Base-by-base conservation (phyloP, 2,329 filamentous ascomycete species). In the Xylaria sp. region DNA sequence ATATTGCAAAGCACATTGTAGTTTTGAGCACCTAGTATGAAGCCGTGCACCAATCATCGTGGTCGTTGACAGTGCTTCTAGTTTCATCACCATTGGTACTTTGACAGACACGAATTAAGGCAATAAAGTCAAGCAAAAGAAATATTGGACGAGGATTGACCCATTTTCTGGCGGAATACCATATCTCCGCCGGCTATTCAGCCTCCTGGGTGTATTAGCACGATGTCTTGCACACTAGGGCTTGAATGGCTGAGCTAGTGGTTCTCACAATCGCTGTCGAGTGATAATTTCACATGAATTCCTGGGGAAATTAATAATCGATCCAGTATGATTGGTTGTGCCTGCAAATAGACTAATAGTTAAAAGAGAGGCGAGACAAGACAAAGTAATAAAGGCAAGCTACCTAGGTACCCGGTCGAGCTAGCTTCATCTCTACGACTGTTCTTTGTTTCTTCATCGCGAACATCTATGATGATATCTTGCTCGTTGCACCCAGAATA, bases 151-250 rank as follows among this genome's bases (percentile, higher is more conserved):
- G 28, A 31, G 28, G 4, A n/a, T 9, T 31, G 9, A 9, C 9
- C 28, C 9, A 33, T n/a, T 25, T 21, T 53, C 19, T 31, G 19
- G 25, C 58, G 58, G 58, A 45, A 51, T 9, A 25, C 9, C 17
- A 1, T 28, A 19, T 33, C 33, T 42, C 58, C 51, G 58, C 2
- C 58, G 58, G 58, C 43, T 60, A 28, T 14, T 14, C 42, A 9
- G 11, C 28, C 4, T 50, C 45, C 58, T 51, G 58, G 57, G n/a
- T 42, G 58, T 53, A 51, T 51, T 43, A 45, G 51, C 19, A 60
- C 28, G 35, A 45, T 25, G 40, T 23, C 51, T 35, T 43, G 28
- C 5, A 33, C 19, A n/a, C 21, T 21, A 15, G 8, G 40, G 19
- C 43, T n/a, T 28, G 33, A 28, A 15, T 57, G 51, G 51, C 50